Percentiles rank a stretch among this genome's conserved stretches.
Evolutionary conservation across 2,329 filamentous ascomycete species (phyloP).

Genomic region (Sporothrix dimorphospora): DNA sequence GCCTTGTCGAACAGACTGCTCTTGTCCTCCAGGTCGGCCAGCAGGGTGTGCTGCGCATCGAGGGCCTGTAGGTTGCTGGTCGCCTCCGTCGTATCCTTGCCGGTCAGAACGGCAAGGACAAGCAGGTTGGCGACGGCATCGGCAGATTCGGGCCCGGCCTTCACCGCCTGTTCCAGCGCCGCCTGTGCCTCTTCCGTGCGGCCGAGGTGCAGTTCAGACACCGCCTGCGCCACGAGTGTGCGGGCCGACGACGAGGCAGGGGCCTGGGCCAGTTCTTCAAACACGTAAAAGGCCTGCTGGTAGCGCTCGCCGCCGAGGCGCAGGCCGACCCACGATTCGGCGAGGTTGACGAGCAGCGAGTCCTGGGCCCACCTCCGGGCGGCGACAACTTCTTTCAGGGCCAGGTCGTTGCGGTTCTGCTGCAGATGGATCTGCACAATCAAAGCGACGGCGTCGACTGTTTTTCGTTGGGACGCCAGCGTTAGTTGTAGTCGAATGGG

Average conservation of each 20-base stretch:
- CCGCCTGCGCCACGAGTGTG: constrained; percentile 82
- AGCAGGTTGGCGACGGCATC: constrained; percentile 82
- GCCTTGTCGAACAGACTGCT: constrained; percentile 84
- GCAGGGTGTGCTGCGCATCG: constrained; percentile 69
- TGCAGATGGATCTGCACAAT: constrained; percentile 91
- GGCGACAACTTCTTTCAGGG: constrained; percentile 82
- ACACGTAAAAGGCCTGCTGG: constrained; percentile 96
- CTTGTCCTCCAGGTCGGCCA: constrained; percentile 81
- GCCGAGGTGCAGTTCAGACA: constrained; percentile 89
- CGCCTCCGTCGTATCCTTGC: constrained; percentile 69
- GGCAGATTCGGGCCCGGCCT: constrained; percentile 70
- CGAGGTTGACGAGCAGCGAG: constrained; percentile 87
- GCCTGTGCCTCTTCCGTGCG: constrained; percentile 86
- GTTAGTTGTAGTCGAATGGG: not conserved
- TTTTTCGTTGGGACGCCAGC: not conserved
- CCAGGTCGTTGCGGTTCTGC: constrained; percentile 89
- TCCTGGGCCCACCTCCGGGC: constrained; percentile 96
- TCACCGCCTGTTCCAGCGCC: constrained; percentile 77
- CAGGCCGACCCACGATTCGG: constrained; percentile 92
- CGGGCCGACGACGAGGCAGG: constrained; percentile 76
- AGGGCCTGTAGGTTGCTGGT: constrained; percentile 56
- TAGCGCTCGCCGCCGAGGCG: constrained; percentile 92
- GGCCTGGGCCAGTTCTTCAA: constrained; percentile 90
- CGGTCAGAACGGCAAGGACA: constrained; percentile 76
- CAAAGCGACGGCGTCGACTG: constrained; percentile 76